Evolutionary conservation across 139 green algal genomes (phyloP).

Genomic region (Picochlorum sp.): DNA sequence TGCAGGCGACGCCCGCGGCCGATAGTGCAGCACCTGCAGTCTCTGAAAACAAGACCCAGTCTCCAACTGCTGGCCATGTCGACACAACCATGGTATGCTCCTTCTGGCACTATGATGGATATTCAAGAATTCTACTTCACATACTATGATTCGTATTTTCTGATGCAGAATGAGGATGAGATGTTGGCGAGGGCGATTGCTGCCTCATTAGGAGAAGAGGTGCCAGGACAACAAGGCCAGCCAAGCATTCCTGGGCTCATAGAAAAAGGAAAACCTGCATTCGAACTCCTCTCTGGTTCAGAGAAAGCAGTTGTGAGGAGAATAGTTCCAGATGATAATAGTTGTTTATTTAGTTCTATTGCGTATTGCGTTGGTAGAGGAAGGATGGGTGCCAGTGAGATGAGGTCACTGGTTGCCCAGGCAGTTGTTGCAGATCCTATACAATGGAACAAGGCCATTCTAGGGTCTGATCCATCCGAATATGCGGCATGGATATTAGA

Average conservation of each 20-base stretch:
- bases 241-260: conserved; percentile 5
- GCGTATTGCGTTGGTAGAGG: conserved; percentile 47
- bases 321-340: conserved; percentile 82
- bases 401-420: conserved; percentile 48
- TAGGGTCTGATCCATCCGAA: conserved; percentile 20
- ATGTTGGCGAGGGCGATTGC: conserved; percentile 64
- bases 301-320: conserved; percentile 55
- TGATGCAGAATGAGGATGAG: conserved; percentile 51
- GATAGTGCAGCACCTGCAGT: neutral
- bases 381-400: conserved; percentile 1
- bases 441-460: conserved; percentile 47
- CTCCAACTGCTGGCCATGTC: neutral
- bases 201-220: conserved; percentile 49
- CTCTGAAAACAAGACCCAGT: neutral
- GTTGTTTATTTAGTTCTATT: conserved; percentile 89
- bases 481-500: conserved; percentile 78
- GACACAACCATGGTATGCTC: neutral
- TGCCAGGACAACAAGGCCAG: neutral
- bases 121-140: no score
- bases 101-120: no score
- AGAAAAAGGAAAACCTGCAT: conserved; percentile 9
- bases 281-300: neutral
- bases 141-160: no score
- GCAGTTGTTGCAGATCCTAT: conserved; percentile 57
- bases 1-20: conserved; percentile 20